Evolutionary conservation across 2,329 filamentous ascomycete genomes (phyloP), one percentile per base, ranked within the genome.

Genomic region (Diplodia intermedia): DNA sequence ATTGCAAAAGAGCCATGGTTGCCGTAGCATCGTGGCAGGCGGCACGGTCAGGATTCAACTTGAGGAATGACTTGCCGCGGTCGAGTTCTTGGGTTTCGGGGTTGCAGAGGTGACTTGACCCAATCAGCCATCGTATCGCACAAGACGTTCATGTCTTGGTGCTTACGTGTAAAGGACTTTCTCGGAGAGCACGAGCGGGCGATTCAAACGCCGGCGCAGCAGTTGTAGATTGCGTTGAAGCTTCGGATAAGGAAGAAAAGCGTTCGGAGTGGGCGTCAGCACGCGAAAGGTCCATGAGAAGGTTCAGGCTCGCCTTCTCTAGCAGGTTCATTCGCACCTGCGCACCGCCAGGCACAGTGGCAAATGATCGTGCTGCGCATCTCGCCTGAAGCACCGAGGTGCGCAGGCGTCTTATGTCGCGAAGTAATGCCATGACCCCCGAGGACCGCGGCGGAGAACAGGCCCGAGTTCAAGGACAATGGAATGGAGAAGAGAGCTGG

Each of bases 1-100:
- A 82, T 62, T 82, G 80, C 1, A 82, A 70, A 12, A 81, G 68
- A 1, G 80, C 80, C 80, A 82, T 82, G 5, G 79, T 80, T 1
- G 80, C 80, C 0, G 79, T 81, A 2, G 79, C 80, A 74, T 82
- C 80, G 40, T 82, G 79, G 38, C 79, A 80, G 1, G 80, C 80
- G n/a, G 81, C 78, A 1, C 79, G 72, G 43, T 81, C 79, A 0
- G 80, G 80, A 6, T 74, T 72, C 4, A 81, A 67, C 18, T 77
- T 76, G 0, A 81, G 67, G 15, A 80, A 77, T 1, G 79, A 80
- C 53, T 77, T 76, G 3, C 79, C 80, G 7, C 78, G 73, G n/a
- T 75, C 68, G 20, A 82, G 79, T 1, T 73, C 70, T 6, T 78
- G 68, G 6, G 75, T 71, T 0, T 74, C 72, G 0, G 72, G 71